These are phyloP conservation scores for Chrysochromulina tobinii DNA, from an alignment of 78 protist genomes.

Conservation along the genomic window DNA sequence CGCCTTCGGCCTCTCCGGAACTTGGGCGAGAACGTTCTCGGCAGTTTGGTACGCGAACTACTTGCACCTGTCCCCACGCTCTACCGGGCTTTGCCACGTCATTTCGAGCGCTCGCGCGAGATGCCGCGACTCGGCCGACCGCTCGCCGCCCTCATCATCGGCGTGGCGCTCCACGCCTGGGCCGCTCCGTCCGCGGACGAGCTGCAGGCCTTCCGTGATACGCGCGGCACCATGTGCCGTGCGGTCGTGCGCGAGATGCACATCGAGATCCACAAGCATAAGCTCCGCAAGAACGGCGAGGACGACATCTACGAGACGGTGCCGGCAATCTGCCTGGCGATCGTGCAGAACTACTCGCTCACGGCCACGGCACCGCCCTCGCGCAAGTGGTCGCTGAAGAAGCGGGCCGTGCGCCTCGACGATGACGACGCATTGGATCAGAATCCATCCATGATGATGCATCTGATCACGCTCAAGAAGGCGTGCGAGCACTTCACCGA, in stretches of 20 bases:
- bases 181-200: no score
- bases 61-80: no score
- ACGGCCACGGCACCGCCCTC: background rate
- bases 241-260: background rate
- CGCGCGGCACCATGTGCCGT: no score
- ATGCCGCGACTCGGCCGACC: no score
- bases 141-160: no score
- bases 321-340: conserved; percentile 3
- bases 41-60: no score
- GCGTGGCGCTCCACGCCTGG: no score
- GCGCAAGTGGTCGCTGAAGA: background rate
- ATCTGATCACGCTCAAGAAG: background rate
- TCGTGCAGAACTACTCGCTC: conserved; percentile 24
- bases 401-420: background rate
- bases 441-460: background rate
- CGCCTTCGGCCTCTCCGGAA: no score
- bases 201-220: no score
- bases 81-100: no score
- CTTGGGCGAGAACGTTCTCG: no score
- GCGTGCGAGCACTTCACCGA: background rate
- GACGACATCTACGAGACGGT: conserved; percentile 28
- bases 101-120: no score
- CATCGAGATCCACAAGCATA: background rate
- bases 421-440: background rate
- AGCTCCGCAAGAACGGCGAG: background rate